A percentile compares a stretch with the other conserved stretches of the same genome.
phyloP scores from a whole-genome alignment of 805 yeast species.

The Yamadazyma sp. region DNA sequence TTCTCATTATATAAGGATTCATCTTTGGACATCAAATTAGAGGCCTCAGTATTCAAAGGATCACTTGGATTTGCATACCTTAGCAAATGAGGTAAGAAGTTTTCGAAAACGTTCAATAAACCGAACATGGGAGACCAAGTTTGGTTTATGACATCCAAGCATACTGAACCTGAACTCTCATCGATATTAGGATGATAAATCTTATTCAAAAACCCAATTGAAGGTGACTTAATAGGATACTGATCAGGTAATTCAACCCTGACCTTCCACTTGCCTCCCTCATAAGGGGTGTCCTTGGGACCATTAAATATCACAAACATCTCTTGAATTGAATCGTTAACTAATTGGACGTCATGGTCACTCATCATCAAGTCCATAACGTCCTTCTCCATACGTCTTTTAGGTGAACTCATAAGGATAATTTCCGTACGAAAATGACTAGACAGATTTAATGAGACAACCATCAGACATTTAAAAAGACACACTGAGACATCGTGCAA shows the following conservation, averaged over 20 bases:
- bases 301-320: conserved; percentile 83
- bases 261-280: conserved; percentile 84
- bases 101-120: conserved; percentile 83
- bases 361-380: conserved; percentile 97
- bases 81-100: conserved; percentile 86
- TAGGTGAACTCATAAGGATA: conserved; percentile 64
- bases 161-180: conserved; percentile 84
- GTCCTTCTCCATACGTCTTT: conserved; percentile 86
- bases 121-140: conserved; percentile 99
- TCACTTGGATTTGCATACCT: conserved; percentile 93
- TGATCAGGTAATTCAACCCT: conserved; percentile 94
- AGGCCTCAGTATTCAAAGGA: conserved; percentile 90
- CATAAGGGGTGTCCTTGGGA: conserved; percentile 79
- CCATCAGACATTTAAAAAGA: no score
- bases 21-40: conserved; percentile 70
- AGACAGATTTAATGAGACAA: no score
- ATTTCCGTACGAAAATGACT: no score
- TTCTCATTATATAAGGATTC: conserved; percentile 61
- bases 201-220: conserved; percentile 88
- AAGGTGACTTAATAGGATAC: conserved; percentile 93
- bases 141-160: conserved; percentile 93
- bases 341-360: conserved; percentile 80
- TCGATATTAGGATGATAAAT: conserved; percentile 96
- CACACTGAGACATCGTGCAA: no score
- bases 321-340: conserved; percentile 77